Evolutionary conservation across 345 rosid genomes (phyloP).

Genomic region (Kernera saxatilis): DNA sequence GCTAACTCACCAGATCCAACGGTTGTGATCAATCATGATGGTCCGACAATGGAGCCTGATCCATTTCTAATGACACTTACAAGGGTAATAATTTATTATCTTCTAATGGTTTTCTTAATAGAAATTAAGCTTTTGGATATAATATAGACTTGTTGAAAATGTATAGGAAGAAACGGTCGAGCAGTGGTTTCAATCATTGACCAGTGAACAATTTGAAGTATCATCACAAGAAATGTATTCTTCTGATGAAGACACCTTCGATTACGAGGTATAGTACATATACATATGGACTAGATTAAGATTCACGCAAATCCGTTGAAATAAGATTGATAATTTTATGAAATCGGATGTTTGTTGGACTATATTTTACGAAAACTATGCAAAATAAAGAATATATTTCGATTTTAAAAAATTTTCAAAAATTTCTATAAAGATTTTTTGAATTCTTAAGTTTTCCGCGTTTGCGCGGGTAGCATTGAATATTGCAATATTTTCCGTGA

Average conservation of each 20-base stretch:
- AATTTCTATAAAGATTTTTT: no score
- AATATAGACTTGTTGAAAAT: background rate
- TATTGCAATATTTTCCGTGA: no score
- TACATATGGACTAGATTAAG: no score
- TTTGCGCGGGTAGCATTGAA: no score
- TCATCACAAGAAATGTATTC: background rate
- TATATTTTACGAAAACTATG: no score
- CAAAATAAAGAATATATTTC: no score
- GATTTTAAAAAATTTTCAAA: no score
- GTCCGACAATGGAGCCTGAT: background rate
- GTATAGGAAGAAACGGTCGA: background rate
- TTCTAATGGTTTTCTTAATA: background rate
- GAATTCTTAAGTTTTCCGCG: no score
- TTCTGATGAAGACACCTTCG: background rate
- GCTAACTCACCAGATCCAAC: background rate
- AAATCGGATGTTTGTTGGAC: no score
- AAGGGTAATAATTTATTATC: background rate
- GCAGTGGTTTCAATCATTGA: background rate
- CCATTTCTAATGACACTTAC: background rate
- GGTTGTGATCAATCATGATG: background rate
- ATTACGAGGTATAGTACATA: conserved; percentile 19
- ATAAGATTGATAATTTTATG: no score
- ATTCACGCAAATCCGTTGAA: no score
- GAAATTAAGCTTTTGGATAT: background rate
- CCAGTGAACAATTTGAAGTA: background rate